Conservation (phyloP, 1,284 basidiomycete species). For the Limonomyces culmigenus region DNA sequence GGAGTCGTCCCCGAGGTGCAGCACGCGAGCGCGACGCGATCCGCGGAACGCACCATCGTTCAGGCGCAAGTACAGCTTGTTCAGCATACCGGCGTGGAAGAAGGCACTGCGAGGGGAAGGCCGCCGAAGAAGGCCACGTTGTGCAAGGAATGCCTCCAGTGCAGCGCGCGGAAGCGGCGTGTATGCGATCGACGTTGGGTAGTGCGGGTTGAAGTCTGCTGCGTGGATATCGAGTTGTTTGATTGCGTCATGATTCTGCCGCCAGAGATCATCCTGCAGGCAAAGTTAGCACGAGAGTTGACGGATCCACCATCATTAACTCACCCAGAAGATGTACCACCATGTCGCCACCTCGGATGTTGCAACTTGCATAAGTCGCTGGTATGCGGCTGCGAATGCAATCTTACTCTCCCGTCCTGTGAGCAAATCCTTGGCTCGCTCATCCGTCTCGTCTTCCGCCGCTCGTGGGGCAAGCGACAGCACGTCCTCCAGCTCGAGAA, state of each 20-base stretch:
- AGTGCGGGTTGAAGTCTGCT: conserved; percentile 58
- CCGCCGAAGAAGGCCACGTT: conserved; percentile 40
- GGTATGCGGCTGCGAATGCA: conserved; percentile 37
- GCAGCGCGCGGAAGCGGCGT: conserved; percentile 49
- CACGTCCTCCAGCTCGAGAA: conserved; percentile 14
- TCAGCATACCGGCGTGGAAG: conserved; percentile 56
- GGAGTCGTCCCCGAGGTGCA: conserved; percentile 35
- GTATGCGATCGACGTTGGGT: conserved; percentile 61
- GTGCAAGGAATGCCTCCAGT: conserved; percentile 47
- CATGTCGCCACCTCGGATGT: conserved; percentile 39
- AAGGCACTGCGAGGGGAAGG: conserved; percentile 29
- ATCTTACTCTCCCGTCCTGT: conserved; percentile 22
- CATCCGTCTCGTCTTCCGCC: conserved; percentile 31
- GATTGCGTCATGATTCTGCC: conserved; percentile 44
- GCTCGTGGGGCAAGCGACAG: conserved; percentile 23
- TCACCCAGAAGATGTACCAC: conserved; percentile 76
- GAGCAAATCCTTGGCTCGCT: conserved; percentile 38
- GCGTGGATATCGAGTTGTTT: conserved; percentile 26
- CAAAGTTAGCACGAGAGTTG: not conserved
- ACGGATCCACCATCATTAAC: conserved; percentile 8
- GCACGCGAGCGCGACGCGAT: conserved; percentile 27
- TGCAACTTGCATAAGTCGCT: conserved; percentile 37
- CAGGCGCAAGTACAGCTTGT: conserved; percentile 59
- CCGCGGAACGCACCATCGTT: conserved; percentile 56
- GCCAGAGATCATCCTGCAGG: conserved; percentile 53